Evolutionary conservation across 2,329 filamentous ascomycete species (phyloP).

Genomic region (Penicillium sclerotigenum): DNA sequence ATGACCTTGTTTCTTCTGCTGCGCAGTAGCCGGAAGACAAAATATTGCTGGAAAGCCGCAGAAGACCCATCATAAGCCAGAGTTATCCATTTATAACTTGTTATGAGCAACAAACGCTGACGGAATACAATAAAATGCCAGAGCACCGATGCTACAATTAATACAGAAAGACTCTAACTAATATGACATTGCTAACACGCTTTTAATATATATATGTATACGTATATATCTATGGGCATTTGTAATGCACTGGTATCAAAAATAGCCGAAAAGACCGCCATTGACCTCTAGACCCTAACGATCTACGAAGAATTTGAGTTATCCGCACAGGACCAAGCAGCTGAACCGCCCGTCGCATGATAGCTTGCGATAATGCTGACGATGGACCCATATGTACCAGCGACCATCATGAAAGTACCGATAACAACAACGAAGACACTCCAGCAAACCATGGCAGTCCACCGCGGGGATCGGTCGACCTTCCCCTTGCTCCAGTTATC

Average conservation of each 20-base stretch:
- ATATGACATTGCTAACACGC: not conserved
- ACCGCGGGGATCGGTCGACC: slow-evolving; percentile 12
- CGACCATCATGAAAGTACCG: slow-evolving; percentile 45
- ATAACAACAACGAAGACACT: slow-evolving; percentile 35
- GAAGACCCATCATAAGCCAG: too few species aligned
- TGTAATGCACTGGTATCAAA: not conserved
- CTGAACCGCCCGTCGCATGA: slow-evolving; percentile 33
- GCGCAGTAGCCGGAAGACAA: too few species aligned
- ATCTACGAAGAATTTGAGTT: slow-evolving; percentile 33
- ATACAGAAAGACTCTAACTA: not conserved
- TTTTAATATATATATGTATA: not conserved
- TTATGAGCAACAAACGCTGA: not conserved
- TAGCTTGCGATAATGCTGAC: slow-evolving; percentile 42
- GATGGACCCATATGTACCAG: slow-evolving; percentile 46
- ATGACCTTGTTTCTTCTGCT: too few species aligned
- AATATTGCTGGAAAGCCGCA: too few species aligned
- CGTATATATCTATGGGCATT: not conserved
- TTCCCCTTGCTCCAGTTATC: slow-evolving; percentile 37
- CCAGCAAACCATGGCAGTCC: slow-evolving; percentile 19
- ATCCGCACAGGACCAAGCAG: slow-evolving; percentile 45
- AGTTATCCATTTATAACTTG: too few species aligned
- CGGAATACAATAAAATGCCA: not conserved
- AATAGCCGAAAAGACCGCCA: not conserved
- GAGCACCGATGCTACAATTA: not conserved
- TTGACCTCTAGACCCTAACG: not conserved